Evolutionary conservation across 805 yeast species (phyloP).

Genomic region (Saturnispora silvae): DNA sequence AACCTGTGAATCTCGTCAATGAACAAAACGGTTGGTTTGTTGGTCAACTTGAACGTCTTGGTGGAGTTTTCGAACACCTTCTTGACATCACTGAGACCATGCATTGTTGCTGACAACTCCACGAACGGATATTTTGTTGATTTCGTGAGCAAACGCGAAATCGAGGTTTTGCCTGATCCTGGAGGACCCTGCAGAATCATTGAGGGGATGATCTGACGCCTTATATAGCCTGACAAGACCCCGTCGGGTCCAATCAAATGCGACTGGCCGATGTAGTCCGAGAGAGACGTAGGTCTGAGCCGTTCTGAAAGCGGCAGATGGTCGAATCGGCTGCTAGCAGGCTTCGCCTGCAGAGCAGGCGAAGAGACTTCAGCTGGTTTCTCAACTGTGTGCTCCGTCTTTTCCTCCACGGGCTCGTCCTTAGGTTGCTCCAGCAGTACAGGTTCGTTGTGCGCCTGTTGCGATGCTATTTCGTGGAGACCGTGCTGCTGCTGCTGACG

Average conservation of each 20-base stretch:
- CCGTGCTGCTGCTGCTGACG: no score
- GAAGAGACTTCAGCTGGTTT: no score
- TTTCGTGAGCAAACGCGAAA: conserved; percentile 47
- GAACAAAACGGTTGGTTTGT: conserved; percentile 58
- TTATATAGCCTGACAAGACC: conserved; percentile 52
- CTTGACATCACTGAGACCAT: conserved; percentile 56
- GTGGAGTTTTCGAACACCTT: conserved; percentile 44
- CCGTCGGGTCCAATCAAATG: conserved; percentile 66
- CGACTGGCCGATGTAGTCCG: conserved; percentile 74
- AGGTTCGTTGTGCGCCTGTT: conserved; percentile 3
- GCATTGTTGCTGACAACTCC: conserved; percentile 78
- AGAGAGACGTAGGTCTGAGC: conserved; percentile 63
- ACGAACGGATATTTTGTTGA: conserved; percentile 48
- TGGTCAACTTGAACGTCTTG: conserved; percentile 35
- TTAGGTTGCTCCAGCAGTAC: no score
- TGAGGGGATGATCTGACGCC: conserved; percentile 64
- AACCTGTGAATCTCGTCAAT: conserved; percentile 92
- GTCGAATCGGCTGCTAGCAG: no score
- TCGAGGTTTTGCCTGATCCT: conserved; percentile 88
- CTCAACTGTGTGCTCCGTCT: no score
- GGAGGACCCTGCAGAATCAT: conserved; percentile 93
- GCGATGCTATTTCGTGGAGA: not conserved
- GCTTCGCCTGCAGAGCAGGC: no score
- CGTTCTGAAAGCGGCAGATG: conserved; percentile 60
- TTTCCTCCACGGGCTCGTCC: no score